phyloP scores from a whole-genome alignment of 2,329 filamentous ascomycete species.

The Coniosporium tulheliwenetii region DNA sequence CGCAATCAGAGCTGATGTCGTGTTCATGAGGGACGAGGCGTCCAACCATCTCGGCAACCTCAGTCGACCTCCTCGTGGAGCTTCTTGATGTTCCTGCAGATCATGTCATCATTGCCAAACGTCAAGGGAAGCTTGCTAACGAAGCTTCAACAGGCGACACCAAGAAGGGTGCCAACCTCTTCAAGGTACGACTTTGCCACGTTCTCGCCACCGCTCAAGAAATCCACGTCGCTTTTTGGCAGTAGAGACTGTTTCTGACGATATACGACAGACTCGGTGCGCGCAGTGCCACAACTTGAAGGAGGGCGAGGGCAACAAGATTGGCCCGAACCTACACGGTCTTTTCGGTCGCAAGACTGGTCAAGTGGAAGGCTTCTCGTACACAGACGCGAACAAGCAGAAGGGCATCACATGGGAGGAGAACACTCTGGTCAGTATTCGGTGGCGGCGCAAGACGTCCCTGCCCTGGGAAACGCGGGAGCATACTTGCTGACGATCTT shows the following conservation, averaged over 20 bases:
- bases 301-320: conserved; percentile 85
- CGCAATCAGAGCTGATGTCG: too few species aligned
- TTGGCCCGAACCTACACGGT: conserved; percentile 91
- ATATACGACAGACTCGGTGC: conserved; percentile 55
- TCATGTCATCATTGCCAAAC: too few species aligned
- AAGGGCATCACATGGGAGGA: conserved; percentile 86
- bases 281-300: conserved; percentile 97
- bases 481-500: conserved; percentile 1
- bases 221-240: background rate
- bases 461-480: background rate
- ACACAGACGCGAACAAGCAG: conserved; percentile 99
- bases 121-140: too few species aligned
- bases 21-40: too few species aligned
- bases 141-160: conserved; percentile 50
- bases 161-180: conserved; percentile 96
- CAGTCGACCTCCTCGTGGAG: too few species aligned
- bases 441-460: too few species aligned
- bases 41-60: too few species aligned
- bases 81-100: too few species aligned
- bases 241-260: conserved; percentile 10
- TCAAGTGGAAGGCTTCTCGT: conserved; percentile 79
- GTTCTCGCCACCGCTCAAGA: conserved; percentile 1
- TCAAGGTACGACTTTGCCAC: conserved; percentile 48
- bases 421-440: conserved; percentile 51
- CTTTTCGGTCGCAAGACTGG: conserved; percentile 95